Percentiles rank a stretch among this genome's conserved stretches.
These are phyloP conservation scores for Serendipita indica DNA, from an alignment of 768 basidiomycete genomes.

Conservation along the genomic window DNA sequence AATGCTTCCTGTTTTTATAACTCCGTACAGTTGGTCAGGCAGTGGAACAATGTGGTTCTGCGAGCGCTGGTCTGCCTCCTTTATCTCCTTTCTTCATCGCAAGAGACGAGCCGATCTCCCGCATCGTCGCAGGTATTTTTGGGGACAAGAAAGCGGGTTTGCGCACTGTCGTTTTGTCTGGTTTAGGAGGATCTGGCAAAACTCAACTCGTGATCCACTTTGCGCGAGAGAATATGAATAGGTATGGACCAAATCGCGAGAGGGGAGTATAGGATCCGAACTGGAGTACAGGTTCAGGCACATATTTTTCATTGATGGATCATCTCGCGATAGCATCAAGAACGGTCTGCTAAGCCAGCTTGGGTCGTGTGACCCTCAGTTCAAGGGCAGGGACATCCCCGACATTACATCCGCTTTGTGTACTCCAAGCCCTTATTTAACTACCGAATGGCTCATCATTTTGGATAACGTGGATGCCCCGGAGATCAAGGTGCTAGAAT, in stretches of 20 bases:
- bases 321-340: background rate
- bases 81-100: slow-evolving; percentile 1
- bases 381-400: background rate
- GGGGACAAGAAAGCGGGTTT: background rate
- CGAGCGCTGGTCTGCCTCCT: background rate
- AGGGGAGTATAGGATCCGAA: no score
- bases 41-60: background rate
- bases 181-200: background rate
- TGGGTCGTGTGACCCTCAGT: background rate
- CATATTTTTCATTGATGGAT: slow-evolving; percentile 1
- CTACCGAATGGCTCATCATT: background rate
- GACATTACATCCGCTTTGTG: background rate
- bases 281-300: background rate
- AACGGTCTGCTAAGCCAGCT: background rate
- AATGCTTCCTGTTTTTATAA: background rate
- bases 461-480: background rate
- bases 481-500: background rate
- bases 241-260: background rate
- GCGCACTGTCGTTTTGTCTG: background rate
- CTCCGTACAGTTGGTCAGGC: background rate
- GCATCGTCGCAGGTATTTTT: background rate
- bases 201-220: background rate
- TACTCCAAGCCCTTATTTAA: background rate
- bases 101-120: background rate
- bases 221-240: background rate